A percentile compares a stretch with the other conserved stretches of the same genome.
Evolutionary conservation across 371 early-diverging fungal genomes (phyloP).

Genomic region (Cokeromyces recurvatus): DNA sequence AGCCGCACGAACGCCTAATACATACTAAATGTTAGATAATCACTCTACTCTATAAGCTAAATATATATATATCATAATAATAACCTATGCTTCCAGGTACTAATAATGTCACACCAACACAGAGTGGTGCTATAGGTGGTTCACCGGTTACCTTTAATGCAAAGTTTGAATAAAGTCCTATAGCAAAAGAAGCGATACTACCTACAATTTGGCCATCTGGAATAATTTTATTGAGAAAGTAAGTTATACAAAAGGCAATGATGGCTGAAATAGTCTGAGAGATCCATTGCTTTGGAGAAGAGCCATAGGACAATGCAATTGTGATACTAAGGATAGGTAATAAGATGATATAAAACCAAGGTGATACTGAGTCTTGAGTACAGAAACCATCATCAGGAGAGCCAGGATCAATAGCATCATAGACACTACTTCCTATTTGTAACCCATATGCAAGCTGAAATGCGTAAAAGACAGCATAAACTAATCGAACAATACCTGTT

Average conservation of each 20-base stretch:
- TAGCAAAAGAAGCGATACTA: conserved; percentile 38
- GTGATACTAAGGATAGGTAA: conserved; percentile 32
- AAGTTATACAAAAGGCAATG: conserved; percentile 30
- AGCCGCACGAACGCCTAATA: conserved; percentile 38
- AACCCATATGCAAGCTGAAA: conserved; percentile 77
- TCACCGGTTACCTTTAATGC: conserved; percentile 31
- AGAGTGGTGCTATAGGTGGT: conserved; percentile 34
- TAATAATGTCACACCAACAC: conserved; percentile 38
- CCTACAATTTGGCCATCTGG: conserved; percentile 31
- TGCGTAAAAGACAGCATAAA: conserved; percentile 73
- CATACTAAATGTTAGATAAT: background rate
- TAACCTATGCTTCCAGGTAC: conserved; percentile 47
- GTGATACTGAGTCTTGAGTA: conserved; percentile 17
- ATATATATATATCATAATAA: no score
- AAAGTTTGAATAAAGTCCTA: conserved; percentile 38
- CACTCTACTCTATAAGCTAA: no score
- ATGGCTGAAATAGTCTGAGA: conserved; percentile 26
- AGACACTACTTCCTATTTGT: conserved; percentile 56
- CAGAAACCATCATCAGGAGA: conserved; percentile 26
- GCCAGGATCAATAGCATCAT: conserved; percentile 26
- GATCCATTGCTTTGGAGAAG: conserved; percentile 32
- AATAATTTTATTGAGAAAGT: conserved; percentile 31
- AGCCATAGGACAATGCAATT: conserved; percentile 37
- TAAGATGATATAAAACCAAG: conserved; percentile 33
- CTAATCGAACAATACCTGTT: conserved; percentile 76